Conservation (phyloP, 2,329 filamentous ascomycete species). For the Paecilomyces dactylethromorphus region DNA sequence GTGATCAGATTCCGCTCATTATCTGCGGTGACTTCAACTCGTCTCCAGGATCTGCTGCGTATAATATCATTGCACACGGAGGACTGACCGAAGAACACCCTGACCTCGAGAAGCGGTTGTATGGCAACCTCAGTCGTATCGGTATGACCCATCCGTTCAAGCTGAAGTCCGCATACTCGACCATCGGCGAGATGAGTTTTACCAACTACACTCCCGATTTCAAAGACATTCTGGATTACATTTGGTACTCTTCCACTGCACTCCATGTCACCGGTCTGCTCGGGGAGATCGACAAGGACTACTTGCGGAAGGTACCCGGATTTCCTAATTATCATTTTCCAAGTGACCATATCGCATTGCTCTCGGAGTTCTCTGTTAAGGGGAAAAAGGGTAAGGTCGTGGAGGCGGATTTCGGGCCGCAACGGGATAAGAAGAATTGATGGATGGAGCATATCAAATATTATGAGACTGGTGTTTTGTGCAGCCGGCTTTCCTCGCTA, state of each 20-base stretch:
- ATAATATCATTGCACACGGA: conserved; percentile 79
- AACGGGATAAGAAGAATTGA: conserved; percentile 24
- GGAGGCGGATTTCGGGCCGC: conserved; percentile 56
- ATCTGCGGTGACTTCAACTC: conserved; percentile 98
- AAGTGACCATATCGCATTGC: conserved; percentile 82
- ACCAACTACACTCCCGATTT: conserved; percentile 98
- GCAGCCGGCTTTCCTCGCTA: conserved; percentile 23
- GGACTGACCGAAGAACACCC: conserved; percentile 69
- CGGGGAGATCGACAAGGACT: conserved; percentile 77
- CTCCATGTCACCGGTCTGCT: conserved; percentile 78
- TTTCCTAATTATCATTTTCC: conserved; percentile 95
- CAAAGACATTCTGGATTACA: conserved; percentile 86
- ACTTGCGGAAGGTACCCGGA: conserved; percentile 78
- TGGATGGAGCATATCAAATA: conserved; percentile 28
- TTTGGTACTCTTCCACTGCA: conserved; percentile 93
- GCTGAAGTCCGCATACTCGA: conserved; percentile 80
- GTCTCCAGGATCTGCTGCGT: conserved; percentile 76
- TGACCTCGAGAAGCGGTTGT: conserved; percentile 74
- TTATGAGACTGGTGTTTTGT: conserved; percentile 33
- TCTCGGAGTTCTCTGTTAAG: conserved; percentile 86
- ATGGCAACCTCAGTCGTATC: conserved; percentile 86
- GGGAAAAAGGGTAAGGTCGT: conserved; percentile 70
- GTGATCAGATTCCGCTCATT: conserved; percentile 81
- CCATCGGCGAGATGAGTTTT: conserved; percentile 80
- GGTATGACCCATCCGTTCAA: conserved; percentile 94